These are phyloP conservation scores for Sporobolomyces phaffii DNA, from an alignment of 768 basidiomycete species.

Conservation along the genomic window DNA sequence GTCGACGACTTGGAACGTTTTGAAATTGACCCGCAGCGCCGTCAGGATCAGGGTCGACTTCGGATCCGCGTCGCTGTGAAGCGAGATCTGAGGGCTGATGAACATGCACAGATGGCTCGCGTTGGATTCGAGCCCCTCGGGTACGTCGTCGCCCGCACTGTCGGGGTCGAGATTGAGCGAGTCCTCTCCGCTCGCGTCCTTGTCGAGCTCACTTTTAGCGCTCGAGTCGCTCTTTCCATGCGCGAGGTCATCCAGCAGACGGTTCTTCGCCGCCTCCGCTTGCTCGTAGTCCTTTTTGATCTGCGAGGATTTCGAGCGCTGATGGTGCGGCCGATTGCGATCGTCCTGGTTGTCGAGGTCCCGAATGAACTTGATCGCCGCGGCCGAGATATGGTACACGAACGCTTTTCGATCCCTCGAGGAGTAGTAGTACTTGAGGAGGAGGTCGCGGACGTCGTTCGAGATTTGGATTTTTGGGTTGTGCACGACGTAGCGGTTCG, in stretches of 20 bases:
- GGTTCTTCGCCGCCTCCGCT: slow-evolving; percentile 22
- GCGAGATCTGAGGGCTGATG: slow-evolving; percentile 80
- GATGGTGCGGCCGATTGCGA: neutral
- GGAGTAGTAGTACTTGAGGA: slow-evolving; percentile 82
- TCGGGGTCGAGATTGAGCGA: slow-evolving; percentile 38
- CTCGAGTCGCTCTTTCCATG: slow-evolving; percentile 2
- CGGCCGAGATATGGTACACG: slow-evolving; percentile 68
- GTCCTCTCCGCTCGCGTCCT: slow-evolving; percentile 11
- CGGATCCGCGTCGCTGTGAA: slow-evolving; percentile 57
- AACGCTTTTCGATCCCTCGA: slow-evolving; percentile 55
- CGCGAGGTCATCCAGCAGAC: slow-evolving; percentile 32
- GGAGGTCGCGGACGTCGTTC: slow-evolving; percentile 54
- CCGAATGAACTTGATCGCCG: slow-evolving; percentile 81
- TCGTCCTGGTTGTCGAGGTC: slow-evolving; percentile 60
- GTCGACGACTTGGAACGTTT: slow-evolving; percentile 76
- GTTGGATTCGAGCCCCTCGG: slow-evolving; percentile 44
- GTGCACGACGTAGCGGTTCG: slow-evolving; percentile 86
- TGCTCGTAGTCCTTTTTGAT: slow-evolving; percentile 14
- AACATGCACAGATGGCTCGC: slow-evolving; percentile 78
- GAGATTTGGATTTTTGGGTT: slow-evolving; percentile 68
- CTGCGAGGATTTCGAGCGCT: slow-evolving; percentile 3
- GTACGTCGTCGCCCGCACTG: slow-evolving; percentile 39
- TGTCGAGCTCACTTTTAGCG: slow-evolving; percentile 13
- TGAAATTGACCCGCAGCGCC: slow-evolving; percentile 71
- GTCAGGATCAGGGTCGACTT: slow-evolving; percentile 63